A percentile compares a stretch with the other conserved stretches of the same genome.
Conservation (phyloP, 1,139 yeast species). For the Geotrichum reessii region DNA sequence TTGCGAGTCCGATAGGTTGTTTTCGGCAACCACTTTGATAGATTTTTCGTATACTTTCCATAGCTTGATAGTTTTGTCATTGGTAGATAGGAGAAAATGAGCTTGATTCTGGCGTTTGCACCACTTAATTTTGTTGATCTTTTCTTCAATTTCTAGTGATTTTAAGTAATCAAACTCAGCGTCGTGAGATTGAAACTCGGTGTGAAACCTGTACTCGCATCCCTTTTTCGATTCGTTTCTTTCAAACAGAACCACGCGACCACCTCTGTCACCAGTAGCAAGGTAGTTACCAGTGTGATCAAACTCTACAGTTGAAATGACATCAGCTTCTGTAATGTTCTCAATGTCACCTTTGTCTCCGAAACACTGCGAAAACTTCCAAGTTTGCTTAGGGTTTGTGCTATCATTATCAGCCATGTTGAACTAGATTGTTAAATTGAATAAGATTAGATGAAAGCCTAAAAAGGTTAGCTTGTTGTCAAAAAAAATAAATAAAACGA, state of each 20-base stretch:
- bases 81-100: slow-evolving; percentile 82
- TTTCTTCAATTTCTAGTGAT: slow-evolving; percentile 94
- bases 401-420: slow-evolving; percentile 26
- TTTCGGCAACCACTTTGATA: slow-evolving; percentile 86
- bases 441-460: background rate
- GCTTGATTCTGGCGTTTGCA: slow-evolving; percentile 81
- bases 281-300: slow-evolving; percentile 91
- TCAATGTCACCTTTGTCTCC: slow-evolving; percentile 98
- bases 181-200: slow-evolving; percentile 97
- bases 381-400: slow-evolving; percentile 33
- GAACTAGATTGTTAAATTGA: background rate
- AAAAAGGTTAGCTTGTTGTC: background rate
- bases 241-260: slow-evolving; percentile 93
- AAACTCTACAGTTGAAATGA: slow-evolving; percentile 94
- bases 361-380: slow-evolving; percentile 59
- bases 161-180: slow-evolving; percentile 97
- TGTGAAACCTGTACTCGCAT: slow-evolving; percentile 91
- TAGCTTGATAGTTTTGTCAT: slow-evolving; percentile 93
- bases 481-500: background rate
- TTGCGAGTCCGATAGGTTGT: slow-evolving; percentile 56
- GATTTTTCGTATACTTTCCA: slow-evolving; percentile 95
- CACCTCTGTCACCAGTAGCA: slow-evolving; percentile 98
- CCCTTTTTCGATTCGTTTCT: slow-evolving; percentile 73
- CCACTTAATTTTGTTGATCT: slow-evolving; percentile 97
- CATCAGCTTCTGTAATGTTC: slow-evolving; percentile 94